phyloP scores from a whole-genome alignment of 495 filamentous ascomycete species.

The Terfezia claveryi region DNA sequence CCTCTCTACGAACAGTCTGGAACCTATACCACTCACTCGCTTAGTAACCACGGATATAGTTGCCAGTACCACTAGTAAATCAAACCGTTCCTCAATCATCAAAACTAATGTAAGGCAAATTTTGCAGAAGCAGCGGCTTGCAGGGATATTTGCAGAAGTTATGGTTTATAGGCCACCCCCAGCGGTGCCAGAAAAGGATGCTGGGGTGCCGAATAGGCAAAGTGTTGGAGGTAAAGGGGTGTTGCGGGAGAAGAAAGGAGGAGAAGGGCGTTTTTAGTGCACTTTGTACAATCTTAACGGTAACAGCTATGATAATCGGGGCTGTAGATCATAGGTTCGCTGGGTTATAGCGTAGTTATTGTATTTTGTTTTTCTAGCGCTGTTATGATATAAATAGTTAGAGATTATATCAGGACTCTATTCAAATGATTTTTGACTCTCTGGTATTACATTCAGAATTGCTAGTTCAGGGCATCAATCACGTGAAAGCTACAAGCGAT shows the following conservation, averaged over 20 bases:
- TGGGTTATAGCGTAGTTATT: neutral
- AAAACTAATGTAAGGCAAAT: slow-evolving; percentile 20
- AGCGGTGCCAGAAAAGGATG: neutral
- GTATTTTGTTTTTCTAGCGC: neutral
- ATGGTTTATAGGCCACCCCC: slow-evolving; percentile 21
- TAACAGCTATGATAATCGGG: no score
- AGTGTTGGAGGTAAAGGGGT: slow-evolving; percentile 5
- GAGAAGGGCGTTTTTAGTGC: slow-evolving; percentile 22
- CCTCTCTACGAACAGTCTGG: slow-evolving; percentile 1
- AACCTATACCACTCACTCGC: slow-evolving; percentile 1
- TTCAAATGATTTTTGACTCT: no score
- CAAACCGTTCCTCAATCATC: slow-evolving; percentile 17
- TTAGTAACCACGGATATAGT: neutral
- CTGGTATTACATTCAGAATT: no score
- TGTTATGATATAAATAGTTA: no score
- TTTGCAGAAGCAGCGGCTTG: slow-evolving; percentile 24
- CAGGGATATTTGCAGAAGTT: slow-evolving; percentile 27
- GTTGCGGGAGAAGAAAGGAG: slow-evolving; percentile 15
- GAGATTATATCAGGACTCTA: no score
- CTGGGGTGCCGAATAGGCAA: neutral
- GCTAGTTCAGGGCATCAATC: no score
- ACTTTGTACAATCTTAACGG: neutral
- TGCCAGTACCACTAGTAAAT: neutral
- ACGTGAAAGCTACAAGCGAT: no score
- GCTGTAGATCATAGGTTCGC: neutral